Conservation (phyloP, 2,329 filamentous ascomycete genomes). For the Stemphylium beticola region DNA sequence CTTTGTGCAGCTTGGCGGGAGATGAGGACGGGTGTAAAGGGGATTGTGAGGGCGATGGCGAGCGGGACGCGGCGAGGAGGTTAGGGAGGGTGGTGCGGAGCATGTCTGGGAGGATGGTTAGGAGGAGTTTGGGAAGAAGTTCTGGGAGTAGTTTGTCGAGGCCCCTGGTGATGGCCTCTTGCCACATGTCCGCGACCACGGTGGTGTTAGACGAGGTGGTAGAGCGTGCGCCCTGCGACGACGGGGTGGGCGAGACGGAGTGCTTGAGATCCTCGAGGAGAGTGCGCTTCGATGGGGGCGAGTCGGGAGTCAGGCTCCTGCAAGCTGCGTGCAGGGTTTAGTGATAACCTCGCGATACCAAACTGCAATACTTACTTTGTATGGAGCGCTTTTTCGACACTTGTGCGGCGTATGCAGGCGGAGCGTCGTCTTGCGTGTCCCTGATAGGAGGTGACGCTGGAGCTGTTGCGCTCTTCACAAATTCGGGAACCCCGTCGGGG, state of each 20-base stretch:
- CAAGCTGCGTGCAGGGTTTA: background rate
- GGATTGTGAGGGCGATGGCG: no score
- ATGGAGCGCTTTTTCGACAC: background rate
- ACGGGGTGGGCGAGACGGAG: background rate
- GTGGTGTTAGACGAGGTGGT: background rate
- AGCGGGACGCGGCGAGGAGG: no score
- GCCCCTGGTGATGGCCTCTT: background rate
- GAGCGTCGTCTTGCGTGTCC: background rate
- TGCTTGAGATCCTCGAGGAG: background rate
- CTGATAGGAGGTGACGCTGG: background rate
- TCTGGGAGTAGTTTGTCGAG: background rate
- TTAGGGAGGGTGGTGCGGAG: no score
- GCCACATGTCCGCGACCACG: background rate
- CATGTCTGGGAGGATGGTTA: no score
- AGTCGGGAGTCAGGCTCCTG: background rate
- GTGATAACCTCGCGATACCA: background rate
- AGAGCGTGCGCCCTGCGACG: background rate
- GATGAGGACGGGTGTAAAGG: no score
- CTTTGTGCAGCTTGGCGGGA: no score
- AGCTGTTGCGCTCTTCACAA: background rate
- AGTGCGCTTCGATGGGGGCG: background rate
- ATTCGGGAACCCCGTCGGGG: background rate
- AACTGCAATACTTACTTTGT: background rate
- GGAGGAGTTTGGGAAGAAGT: no score
- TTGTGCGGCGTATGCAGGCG: conserved; percentile 3